These are phyloP conservation scores for Anastatica hierochuntica DNA, from an alignment of 345 rosid species.

Conservation along the genomic window DNA sequence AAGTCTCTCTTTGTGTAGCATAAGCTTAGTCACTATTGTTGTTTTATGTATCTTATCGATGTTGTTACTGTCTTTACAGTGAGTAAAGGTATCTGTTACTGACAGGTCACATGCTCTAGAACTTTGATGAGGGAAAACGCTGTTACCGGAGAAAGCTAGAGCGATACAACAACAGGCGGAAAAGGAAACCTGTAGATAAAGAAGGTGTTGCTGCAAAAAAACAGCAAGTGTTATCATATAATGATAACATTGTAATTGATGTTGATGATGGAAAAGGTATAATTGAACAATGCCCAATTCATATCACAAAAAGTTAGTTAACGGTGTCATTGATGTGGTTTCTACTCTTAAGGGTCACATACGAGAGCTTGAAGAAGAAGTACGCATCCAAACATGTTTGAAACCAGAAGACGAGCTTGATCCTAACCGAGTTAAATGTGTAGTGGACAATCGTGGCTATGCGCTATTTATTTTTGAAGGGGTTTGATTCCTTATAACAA, in stretches of 20 bases:
- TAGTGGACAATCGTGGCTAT: slow-evolving; percentile 72
- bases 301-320: too few relatives aligned
- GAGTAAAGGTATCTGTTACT: slow-evolving; percentile 23
- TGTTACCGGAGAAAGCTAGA: slow-evolving; percentile 93
- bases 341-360: too few relatives aligned
- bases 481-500: slow-evolving; percentile 89
- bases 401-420: slow-evolving; percentile 87
- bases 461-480: slow-evolving; percentile 86
- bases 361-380: too few relatives aligned
- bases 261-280: slow-evolving; percentile 64
- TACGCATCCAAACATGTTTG: too few relatives aligned
- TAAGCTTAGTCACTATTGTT: neutral
- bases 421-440: slow-evolving; percentile 88
- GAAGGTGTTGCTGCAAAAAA: slow-evolving; percentile 30
- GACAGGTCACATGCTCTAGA: slow-evolving; percentile 74
- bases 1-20: too few relatives aligned
- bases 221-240: slow-evolving; percentile 27
- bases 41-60: neutral
- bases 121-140: slow-evolving; percentile 91
- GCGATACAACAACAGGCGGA: slow-evolving; percentile 74
- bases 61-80: neutral
- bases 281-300: neutral
- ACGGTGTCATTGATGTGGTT: too few relatives aligned
- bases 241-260: slow-evolving; percentile 36
- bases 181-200: slow-evolving; percentile 55